Percentiles rank a stretch among this genome's conserved stretches.
These are phyloP conservation scores for Teratosphaeria epicoccoides DNA, from an alignment of 2,329 filamentous ascomycete genomes.

Conservation along the genomic window DNA sequence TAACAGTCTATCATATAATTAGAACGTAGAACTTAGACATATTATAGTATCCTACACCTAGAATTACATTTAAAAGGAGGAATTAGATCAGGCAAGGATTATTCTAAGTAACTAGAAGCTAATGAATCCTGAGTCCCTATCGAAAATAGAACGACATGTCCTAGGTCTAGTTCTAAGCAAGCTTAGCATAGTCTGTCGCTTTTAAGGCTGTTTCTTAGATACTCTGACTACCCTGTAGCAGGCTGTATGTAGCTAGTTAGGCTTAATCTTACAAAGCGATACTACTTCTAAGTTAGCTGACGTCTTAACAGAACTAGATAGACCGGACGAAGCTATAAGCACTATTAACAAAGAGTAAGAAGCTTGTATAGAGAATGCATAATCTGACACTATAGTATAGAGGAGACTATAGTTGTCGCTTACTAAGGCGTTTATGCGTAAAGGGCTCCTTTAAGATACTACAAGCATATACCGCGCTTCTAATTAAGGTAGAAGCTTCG, in stretches of 20 bases:
- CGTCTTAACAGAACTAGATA: not conserved
- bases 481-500: not conserved
- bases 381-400: not conserved
- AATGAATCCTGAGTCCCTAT: not conserved
- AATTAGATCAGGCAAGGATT: not conserved
- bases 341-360: not conserved
- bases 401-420: not conserved
- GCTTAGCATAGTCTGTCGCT: not conserved
- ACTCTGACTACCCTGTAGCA: not conserved
- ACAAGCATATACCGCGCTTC: not conserved
- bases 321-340: not conserved
- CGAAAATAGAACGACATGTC: not conserved
- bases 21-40: too few species aligned
- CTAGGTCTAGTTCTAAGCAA: not conserved
- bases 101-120: not conserved
- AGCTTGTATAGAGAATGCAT: not conserved
- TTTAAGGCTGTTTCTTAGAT: not conserved
- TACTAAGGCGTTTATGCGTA: not conserved
- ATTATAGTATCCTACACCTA: too few species aligned
- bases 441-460: not conserved
- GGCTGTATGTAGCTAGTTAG: not conserved
- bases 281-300: not conserved
- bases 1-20: too few species aligned
- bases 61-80: too few species aligned
- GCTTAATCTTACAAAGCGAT: not conserved